These are phyloP conservation scores for Pichia sp. DNA, from an alignment of 1,139 yeast species.

Conservation along the genomic window DNA sequence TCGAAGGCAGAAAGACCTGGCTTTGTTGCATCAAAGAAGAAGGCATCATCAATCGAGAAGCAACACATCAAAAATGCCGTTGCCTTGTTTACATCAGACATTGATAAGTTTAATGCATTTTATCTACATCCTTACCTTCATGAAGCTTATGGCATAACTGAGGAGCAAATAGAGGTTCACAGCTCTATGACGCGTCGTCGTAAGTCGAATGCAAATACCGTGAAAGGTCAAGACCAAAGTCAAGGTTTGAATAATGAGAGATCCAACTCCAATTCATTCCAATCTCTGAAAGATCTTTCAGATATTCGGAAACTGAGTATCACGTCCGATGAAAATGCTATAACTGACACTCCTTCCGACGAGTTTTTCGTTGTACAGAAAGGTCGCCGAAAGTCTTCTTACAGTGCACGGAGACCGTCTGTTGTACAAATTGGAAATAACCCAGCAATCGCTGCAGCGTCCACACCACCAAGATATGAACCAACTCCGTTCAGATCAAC, in stretches of 20 bases:
- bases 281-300: too few relatives aligned
- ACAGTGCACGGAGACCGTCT: background rate
- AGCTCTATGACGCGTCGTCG: background rate
- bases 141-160: constrained; percentile 15
- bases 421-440: too few relatives aligned
- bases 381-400: constrained; percentile 17
- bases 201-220: background rate
- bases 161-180: constrained; percentile 40
- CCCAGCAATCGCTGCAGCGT: too few relatives aligned
- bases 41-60: too few relatives aligned
- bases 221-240: background rate
- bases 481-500: too few relatives aligned
- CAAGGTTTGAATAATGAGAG: background rate
- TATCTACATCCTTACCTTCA: constrained; percentile 38
- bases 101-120: constrained; percentile 36
- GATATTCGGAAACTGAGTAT: too few relatives aligned
- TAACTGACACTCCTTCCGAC: constrained; percentile 16
- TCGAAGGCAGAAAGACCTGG: background rate
- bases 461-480: too few relatives aligned
- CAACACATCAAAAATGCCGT: constrained; percentile 15
- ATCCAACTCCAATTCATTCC: too few relatives aligned
- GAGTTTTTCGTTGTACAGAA: constrained; percentile 10
- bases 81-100: constrained; percentile 31
- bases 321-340: constrained; percentile 20
- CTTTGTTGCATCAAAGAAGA: background rate